A percentile compares a stretch with the other conserved stretches of the same genome.
Evolutionary conservation across 1,284 basidiomycete genomes (phyloP).

Genomic region (Ustilago lituana): DNA sequence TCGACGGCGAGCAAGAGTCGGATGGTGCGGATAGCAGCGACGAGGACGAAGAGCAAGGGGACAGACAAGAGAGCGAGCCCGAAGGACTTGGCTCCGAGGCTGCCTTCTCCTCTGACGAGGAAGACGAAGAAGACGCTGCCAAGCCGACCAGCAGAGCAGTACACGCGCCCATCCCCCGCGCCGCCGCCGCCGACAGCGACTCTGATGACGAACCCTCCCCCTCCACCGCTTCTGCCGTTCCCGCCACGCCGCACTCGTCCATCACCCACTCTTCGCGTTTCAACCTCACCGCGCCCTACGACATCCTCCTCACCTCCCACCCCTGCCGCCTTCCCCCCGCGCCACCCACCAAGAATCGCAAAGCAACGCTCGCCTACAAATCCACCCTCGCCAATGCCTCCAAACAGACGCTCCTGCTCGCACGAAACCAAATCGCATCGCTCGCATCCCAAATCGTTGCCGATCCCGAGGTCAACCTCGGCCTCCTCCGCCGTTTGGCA

Average conservation of each 20-base stretch:
- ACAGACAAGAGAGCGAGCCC: conserved; percentile 24
- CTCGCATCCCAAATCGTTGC: conserved; percentile 61
- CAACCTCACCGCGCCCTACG: conserved; percentile 57
- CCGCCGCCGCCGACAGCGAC: conserved; percentile 6
- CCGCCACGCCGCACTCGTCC: conserved; percentile 24
- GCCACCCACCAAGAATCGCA: conserved; percentile 7
- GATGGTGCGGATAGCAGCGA: conserved; percentile 14
- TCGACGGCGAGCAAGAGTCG: conserved; percentile 9
- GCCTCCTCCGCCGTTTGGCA: conserved; percentile 49
- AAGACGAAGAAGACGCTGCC: conserved; percentile 2
- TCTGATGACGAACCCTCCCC: conserved; percentile 13
- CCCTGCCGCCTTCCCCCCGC: conserved; percentile 22
- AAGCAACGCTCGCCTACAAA: conserved; percentile 10
- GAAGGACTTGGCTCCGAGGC: conserved; percentile 13
- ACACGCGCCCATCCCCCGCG: conserved; percentile 28
- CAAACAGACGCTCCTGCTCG: conserved; percentile 34
- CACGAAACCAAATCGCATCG: conserved; percentile 65
- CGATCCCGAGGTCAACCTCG: conserved; percentile 63
- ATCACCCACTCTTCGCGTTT: conserved; percentile 54
- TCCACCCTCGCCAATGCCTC: conserved; percentile 7
- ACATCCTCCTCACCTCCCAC: conserved; percentile 43
- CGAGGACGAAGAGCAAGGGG: conserved; percentile 15
- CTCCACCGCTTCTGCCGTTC: neutral
- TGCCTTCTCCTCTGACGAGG: conserved; percentile 6
- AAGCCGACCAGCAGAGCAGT: conserved; percentile 44